Evolutionary conservation across 257 asterid species (phyloP).

Genomic region (Primulina huaijiensis): DNA sequence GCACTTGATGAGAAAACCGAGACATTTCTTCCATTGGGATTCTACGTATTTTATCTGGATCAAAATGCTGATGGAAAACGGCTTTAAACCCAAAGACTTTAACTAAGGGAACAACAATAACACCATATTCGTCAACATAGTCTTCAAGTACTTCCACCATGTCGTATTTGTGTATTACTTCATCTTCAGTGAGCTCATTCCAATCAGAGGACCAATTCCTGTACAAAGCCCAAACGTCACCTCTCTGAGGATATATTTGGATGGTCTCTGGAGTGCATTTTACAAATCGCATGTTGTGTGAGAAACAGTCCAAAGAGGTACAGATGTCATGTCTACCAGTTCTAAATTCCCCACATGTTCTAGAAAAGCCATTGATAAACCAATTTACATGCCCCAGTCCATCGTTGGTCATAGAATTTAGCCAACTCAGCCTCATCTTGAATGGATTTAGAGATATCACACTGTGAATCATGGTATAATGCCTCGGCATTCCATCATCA

Average conservation of each 20-base stretch:
- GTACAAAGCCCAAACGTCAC: conserved; percentile 79
- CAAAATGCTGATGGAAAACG: conserved; percentile 55
- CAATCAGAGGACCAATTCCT: conserved; percentile 69
- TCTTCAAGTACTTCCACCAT: conserved; percentile 67
- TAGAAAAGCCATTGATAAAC: conserved; percentile 43
- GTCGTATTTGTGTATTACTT: conserved; percentile 48
- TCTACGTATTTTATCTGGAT: conserved; percentile 45
- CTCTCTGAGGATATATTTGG: conserved; percentile 53
- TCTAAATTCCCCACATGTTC: conserved; percentile 54
- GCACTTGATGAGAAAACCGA: conserved; percentile 72
- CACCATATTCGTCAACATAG: conserved; percentile 57
- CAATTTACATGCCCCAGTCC: conserved; percentile 38
- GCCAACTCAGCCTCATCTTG: conserved; percentile 54
- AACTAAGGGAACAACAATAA: conserved; percentile 52
- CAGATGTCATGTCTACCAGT: conserved; percentile 39
- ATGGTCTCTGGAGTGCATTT: conserved; percentile 39
- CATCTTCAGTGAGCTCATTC: conserved; percentile 63
- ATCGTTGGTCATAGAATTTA: conserved; percentile 38
- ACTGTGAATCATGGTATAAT: conserved; percentile 53
- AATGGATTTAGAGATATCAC: conserved; percentile 62
- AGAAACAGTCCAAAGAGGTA: conserved; percentile 47
- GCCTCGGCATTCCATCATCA: conserved; percentile 74
- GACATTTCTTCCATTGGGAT: conserved; percentile 60
- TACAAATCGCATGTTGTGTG: conserved; percentile 51
- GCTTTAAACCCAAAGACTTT: conserved; percentile 64